Evolutionary conservation across 352 stramenopile species (phyloP), one percentile per base, ranked within the genome.

Genomic region (Phytophthora syringae): DNA sequence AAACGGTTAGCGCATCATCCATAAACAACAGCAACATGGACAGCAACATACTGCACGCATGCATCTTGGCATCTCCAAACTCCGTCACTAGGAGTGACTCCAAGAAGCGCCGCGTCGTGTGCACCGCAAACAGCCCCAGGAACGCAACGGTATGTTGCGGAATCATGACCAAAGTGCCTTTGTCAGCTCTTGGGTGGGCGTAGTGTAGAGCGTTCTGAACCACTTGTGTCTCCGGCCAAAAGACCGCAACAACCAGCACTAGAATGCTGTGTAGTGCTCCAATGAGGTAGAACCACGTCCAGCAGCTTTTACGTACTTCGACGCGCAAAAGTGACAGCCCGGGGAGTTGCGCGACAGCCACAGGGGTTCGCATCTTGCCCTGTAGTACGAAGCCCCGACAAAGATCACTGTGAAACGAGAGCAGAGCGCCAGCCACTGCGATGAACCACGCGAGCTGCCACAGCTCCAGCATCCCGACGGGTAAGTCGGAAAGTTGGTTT

Each of bases 261-360:
- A 66, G 34, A n/a, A 49, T 44, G 56, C 84, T 90, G 52, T 86
- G 77, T 21, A 84, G 5, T 1, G 79, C 70, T 45, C 82, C 84
- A 7, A 79, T 55, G 13, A 90, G 61, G 58, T 93, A 93, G 60
- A 93, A 93, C 76, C 78, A 87, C 60, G 79, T 91, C 81, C 80
- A 93, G 27, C 67, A 76, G 36, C 76, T 76, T 60, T 93, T 93
- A 16, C 66, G 53, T 49, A 82, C 64, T 40, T 87, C 78, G 42
- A 87, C 28, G 18, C 50, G 60, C 25, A 87, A 50, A 22, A 86
- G 43, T 20, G 52, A 55, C 0, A 72, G 22, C 2, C 70, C 56
- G 0, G 75, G 73, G 11, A 76, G 60, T 54, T 72, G 64, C 2
- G 67, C 54, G 1, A 85, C 56, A 5, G 49, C 53, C n/a, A 15